These are phyloP conservation scores for Echinosphaeria canescens DNA, from an alignment of 2,329 filamentous ascomycete species.

Conservation along the genomic window DNA sequence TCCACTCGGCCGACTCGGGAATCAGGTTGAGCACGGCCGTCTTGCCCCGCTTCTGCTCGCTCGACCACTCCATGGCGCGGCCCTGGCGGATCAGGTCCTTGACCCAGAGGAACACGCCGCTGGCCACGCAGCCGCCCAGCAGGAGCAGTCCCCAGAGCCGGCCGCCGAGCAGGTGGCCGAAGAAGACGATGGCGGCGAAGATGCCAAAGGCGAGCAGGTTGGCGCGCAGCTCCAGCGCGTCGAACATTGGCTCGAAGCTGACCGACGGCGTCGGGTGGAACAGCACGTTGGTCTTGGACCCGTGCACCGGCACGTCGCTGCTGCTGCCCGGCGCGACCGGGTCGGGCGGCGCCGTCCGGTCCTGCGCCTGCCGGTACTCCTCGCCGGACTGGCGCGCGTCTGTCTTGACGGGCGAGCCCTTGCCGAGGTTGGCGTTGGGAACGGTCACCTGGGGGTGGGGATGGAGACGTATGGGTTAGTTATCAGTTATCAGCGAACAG, in stretches of 20 bases:
- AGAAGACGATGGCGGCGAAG: constrained; percentile 48
- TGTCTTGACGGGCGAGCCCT: constrained; percentile 50
- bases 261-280: constrained; percentile 88
- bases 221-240: constrained; percentile 52
- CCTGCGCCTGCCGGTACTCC: constrained; percentile 71
- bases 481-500: not conserved
- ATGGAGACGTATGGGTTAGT: not conserved
- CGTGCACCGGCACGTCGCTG: constrained; percentile 85
- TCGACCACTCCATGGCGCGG: constrained; percentile 68
- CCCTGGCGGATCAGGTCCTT: constrained; percentile 73
- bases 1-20: constrained; percentile 87
- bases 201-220: constrained; percentile 48
- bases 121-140: constrained; percentile 46
- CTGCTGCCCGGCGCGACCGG: constrained; percentile 65
- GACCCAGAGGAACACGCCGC: constrained; percentile 73
- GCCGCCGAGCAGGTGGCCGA: constrained; percentile 65
- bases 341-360: constrained; percentile 78
- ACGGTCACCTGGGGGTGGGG: constrained; percentile 66
- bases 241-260: constrained; percentile 78
- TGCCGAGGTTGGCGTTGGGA: constrained; percentile 74
- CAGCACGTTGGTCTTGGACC: constrained; percentile 88
- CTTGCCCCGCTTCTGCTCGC: constrained; percentile 66
- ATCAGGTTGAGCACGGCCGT: constrained; percentile 75
- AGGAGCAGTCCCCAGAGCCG: constrained; percentile 57
- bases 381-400: constrained; percentile 47